Evolutionary conservation across 305 asterid genomes (phyloP), one percentile per base, ranked within the genome.

Genomic region (Withania somnifera): DNA sequence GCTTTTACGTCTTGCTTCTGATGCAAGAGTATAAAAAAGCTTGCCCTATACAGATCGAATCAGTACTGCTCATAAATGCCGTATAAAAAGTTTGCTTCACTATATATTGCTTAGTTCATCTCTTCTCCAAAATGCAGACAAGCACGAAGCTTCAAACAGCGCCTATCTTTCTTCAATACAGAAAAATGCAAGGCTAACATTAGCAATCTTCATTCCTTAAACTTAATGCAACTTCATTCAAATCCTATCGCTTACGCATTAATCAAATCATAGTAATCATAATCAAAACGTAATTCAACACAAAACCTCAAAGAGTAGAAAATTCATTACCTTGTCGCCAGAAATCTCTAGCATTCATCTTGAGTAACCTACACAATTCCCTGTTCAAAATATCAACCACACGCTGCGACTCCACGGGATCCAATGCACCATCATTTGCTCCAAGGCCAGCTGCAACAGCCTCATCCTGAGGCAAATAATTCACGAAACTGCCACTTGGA

Each of bases 391-490:
- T 89, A 92, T 96, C 99, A 79, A 93, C 99, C 3, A 96, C 98
- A 5, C 88, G 91, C 87, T 96, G 98, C 51, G 99, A 92, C 86
- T 93, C 98, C 50, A 90, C 88, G 20, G 99, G 92, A 87, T 96
- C 97, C 92, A 93, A 87, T 11, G 94, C 99, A 26, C 98, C 99
- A 28, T 92, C 92, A n/a, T 95, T 91, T n/a, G 94, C 86, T 15
- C 94, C 92, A 30, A 89, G 91, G 42, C 99, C 99, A 61, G 93
- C 89, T 68, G 98, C 98, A 86, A 96, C 97, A 14, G 99, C 98
- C 83, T 96, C 99, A 83, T 96, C 99, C 89, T 96, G 99, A 15
- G 99, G 98, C 90, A 96, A 91, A 86, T 96, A 96, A 84, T 90
- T 86, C 6, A 96, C 94, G 53, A 90, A 95, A 81, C 82, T 90